A percentile compares a stretch with the other conserved stretches of the same genome.
Evolutionary conservation across 75 land plant species (phyloP).

Genomic region (Sequoia sempervirens): DNA sequence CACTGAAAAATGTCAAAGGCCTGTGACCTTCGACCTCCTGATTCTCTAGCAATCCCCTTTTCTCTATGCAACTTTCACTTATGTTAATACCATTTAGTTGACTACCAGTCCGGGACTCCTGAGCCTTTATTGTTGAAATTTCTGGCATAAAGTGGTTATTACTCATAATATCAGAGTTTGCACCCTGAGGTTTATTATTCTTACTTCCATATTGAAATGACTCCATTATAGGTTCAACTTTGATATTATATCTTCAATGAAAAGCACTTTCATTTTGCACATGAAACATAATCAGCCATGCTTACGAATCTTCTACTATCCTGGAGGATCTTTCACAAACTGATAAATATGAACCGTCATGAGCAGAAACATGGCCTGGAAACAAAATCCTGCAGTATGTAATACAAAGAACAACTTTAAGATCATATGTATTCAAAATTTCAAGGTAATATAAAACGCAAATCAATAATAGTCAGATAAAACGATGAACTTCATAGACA

Average conservation of each 20-base stretch:
- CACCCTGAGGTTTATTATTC: background rate
- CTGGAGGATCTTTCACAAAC: background rate
- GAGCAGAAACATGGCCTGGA: background rate
- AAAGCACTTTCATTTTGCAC: background rate
- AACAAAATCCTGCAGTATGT: background rate
- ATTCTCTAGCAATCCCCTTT: background rate
- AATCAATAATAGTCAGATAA: constrained; percentile 16
- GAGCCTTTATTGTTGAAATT: background rate
- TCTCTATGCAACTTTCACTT: background rate
- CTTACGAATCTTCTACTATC: background rate
- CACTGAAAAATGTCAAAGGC: constrained; percentile 37
- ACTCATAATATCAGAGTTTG: constrained; percentile 9
- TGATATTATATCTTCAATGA: background rate
- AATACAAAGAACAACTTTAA: constrained; percentile 1
- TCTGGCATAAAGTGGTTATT: background rate
- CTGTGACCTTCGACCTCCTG: constrained; percentile 15
- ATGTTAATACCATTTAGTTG: background rate
- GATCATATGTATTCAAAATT: background rate
- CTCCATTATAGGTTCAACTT: background rate
- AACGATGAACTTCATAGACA: background rate
- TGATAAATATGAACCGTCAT: background rate
- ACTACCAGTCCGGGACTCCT: background rate
- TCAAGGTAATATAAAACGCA: background rate
- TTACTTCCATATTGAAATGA: constrained; percentile 2
- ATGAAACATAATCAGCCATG: background rate